Evolutionary conservation across 2,329 filamentous ascomycete species (phyloP), one percentile per base, ranked within the genome.

Genomic region (Mycosphaerella sp.): DNA sequence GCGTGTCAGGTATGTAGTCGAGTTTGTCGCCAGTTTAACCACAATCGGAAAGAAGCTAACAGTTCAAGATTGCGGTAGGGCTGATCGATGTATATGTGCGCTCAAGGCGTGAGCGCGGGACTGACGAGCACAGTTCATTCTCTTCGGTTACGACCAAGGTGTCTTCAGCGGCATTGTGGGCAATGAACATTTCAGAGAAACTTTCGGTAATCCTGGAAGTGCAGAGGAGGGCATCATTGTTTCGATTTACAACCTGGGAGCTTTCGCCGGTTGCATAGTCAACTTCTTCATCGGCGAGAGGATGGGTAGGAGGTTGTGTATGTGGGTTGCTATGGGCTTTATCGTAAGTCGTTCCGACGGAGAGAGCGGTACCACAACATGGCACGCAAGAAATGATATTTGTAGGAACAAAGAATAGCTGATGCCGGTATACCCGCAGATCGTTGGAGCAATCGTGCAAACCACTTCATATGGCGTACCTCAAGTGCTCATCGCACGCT

Each of bases 181-280:
- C n/a, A 74, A 74, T 51, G 59, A 63, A 36, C 63, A 73, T 53
- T 75, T 70, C 59, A 59, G 67, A 5, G 54, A 70, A n/a, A 72
- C 69, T 0, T 73, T 74, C 49, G 62, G 67, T n/a, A 60, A 74
- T 50, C 72, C 72, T 0, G 62, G 65, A 2, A 64, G 67, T 4
- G 70, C 60, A 0, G 66, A 72, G 3, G 70, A 73, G 53, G 72
- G 72, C 36, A 74, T 74, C 54, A 74, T 74, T 38, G 72, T 74
- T 1, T 69, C 65, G 1, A 77, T 82, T 51, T 82, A 82, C 64
- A 78, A 82, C 17, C 72, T 83, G 32, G 80, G 80, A 7, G 83
- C 80, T 63, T 82, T 83, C 65, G 68, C 82, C 42, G 81, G 81
- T 12, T 80, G 74, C 1, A 68, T 80, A 31, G 60, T 74, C 2